phyloP scores from a whole-genome alignment of 1,284 basidiomycete genomes.

The Cutaneotrichosporon sp. region DNA sequence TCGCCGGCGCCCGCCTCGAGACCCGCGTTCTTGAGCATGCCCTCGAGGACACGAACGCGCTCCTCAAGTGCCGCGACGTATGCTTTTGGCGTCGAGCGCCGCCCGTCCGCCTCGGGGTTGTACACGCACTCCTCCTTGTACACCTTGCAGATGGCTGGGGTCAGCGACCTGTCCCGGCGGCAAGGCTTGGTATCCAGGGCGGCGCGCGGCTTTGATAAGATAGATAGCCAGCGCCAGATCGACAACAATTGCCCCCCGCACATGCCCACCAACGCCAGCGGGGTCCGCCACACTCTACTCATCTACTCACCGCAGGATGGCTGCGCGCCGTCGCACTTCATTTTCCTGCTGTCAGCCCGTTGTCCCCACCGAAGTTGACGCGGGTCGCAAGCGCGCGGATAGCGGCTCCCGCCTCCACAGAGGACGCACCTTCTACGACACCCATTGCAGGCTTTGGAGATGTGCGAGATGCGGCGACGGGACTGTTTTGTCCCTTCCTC shows the following conservation, averaged over 20 bases:
- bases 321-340: slow-evolving; percentile 27
- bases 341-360: slow-evolving; percentile 21
- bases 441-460: slow-evolving; percentile 27
- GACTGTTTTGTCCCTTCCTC: slow-evolving; percentile 13
- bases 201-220: not conserved
- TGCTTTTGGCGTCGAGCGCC: slow-evolving; percentile 24
- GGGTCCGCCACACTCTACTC: slow-evolving; percentile 6
- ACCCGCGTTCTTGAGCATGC: slow-evolving; percentile 17
- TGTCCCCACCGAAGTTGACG: not conserved
- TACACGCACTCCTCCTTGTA: slow-evolving; percentile 30
- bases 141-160: slow-evolving; percentile 26
- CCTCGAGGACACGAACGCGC: slow-evolving; percentile 23
- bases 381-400: not conserved
- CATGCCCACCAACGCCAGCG: not conserved
- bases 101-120: slow-evolving; percentile 26
- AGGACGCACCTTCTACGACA: slow-evolving; percentile 23
- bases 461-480: slow-evolving; percentile 24
- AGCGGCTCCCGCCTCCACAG: not conserved
- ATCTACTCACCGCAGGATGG: slow-evolving; percentile 26
- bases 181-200: not conserved
- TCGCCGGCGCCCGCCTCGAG: slow-evolving; percentile 10
- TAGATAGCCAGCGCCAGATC: not conserved
- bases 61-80: slow-evolving; percentile 27
- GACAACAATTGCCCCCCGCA: not conserved
- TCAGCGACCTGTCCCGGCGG: not conserved